Evolutionary conservation across 192 early-diverging fungal genomes (phyloP), one percentile per base, ranked within the genome.

Genomic region (Mortierella hygrophila): DNA sequence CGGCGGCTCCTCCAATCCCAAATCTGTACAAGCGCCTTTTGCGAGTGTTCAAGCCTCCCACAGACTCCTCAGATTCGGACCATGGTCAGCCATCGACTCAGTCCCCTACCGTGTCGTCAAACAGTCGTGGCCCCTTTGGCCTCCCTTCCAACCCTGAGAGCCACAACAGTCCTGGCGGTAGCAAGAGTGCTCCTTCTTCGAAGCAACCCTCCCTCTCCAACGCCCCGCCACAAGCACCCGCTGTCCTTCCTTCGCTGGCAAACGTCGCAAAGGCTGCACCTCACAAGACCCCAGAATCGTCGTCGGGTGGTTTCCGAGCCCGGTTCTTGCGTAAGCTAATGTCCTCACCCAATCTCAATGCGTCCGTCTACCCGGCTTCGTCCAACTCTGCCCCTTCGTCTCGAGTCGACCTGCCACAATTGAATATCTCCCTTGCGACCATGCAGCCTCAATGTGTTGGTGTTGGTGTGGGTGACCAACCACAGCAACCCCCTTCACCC

Each of bases 311-410:
- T 0, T 80, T 85, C 54, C 72, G 77, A n/a, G 83, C 78, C 38
- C 68, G 70, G 57, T 72, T 85, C 44, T 68, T 85, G 1, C 74
- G 73, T 35, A 85, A 72, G 26, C 74, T 85, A 1, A 76, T 60
- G 46, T 85, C 81, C 3, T 82, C 83, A 0, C 83, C 83, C 15
- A 85, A 84, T 26, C 68, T 84, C 18, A 74, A 75, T 49, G 72
- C 63, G 4, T 68, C 68, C 13, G 37, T 81, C 21, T n/a, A 75
- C 20, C 79, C 79, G n/a, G 11, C 29, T 11, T 32, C 60, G 7
- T 65, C n/a, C 37, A n/a, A 68, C 20, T 71, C 70, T 37, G 18
- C 29, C 32, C 18, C 16, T 0, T 55, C 52, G 5, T 57, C 74
- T 55, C 74, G 29, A 32, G 60, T 32, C 29, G 60, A 65, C 4